Conservation (phyloP, 768 basidiomycete species). For the Pleurotus tuoliensis region DNA sequence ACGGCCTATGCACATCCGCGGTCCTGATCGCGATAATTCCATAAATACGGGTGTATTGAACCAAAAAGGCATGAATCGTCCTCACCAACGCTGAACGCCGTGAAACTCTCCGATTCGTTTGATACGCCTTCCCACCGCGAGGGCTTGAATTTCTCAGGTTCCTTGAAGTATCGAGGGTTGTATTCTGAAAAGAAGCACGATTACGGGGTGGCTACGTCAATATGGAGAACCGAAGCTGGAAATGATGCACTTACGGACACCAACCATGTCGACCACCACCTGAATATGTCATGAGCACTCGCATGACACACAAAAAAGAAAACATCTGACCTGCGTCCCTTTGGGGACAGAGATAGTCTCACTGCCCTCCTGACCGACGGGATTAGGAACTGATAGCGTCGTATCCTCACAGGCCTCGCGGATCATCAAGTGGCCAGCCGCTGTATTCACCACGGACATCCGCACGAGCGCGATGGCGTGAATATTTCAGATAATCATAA, state of each 20-base stretch:
- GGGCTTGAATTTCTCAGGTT: slow-evolving; percentile 44
- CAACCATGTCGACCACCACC: slow-evolving; percentile 45
- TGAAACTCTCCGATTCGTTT: slow-evolving; percentile 38
- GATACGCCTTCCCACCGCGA: slow-evolving; percentile 45
- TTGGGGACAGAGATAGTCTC: slow-evolving; percentile 33
- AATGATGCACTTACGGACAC: slow-evolving; percentile 36
- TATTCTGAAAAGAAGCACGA: slow-evolving; percentile 29
- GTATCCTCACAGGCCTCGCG: slow-evolving; percentile 42
- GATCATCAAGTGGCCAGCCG: slow-evolving; percentile 36
- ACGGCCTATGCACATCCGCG: slow-evolving; percentile 51
- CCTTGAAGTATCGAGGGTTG: slow-evolving; percentile 45
- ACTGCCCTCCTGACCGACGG: slow-evolving; percentile 33
- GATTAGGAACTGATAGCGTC: slow-evolving; percentile 35
- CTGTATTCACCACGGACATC: slow-evolving; percentile 16
- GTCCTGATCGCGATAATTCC: slow-evolving; percentile 25
- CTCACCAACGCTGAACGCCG: slow-evolving; percentile 44
- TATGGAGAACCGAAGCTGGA: background rate
- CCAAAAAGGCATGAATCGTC: no score
- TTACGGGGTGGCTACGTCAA: background rate
- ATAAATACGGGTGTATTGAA: background rate
- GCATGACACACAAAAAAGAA: background rate
- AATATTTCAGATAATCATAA: no score
- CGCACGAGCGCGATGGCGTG: background rate
- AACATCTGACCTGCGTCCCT: slow-evolving; percentile 28
- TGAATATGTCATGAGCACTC: slow-evolving; percentile 6